phyloP scores from a whole-genome alignment of 768 basidiomycete species.

The Calocybe gangraenosa region DNA sequence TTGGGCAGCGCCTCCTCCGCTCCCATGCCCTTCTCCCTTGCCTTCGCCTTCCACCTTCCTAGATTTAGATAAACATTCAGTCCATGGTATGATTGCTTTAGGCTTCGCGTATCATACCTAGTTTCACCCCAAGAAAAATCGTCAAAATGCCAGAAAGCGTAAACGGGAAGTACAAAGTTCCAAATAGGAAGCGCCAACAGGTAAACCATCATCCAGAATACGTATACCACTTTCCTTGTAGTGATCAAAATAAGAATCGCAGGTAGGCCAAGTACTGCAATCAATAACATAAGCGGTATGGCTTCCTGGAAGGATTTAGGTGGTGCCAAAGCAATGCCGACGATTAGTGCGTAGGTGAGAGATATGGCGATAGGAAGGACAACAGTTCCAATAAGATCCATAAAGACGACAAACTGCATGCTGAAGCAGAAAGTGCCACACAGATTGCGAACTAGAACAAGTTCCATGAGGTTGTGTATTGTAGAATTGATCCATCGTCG shows the following conservation, averaged over 20 bases:
- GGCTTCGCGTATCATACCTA: conserved; percentile 52
- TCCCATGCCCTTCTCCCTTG: conserved; percentile 75
- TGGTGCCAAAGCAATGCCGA: conserved; percentile 74
- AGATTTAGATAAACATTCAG: conserved; percentile 17
- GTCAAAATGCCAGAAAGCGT: conserved; percentile 99
- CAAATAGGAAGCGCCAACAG: conserved; percentile 89
- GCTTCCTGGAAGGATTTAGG: conserved; percentile 87
- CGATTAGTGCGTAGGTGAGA: conserved; percentile 85
- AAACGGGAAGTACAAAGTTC: conserved; percentile 92
- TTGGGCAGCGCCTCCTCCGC: conserved; percentile 46
- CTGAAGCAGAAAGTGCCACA: conserved; percentile 99
- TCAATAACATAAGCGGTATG: conserved; percentile 86
- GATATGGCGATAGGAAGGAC: conserved; percentile 92
- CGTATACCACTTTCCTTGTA: conserved; percentile 91
- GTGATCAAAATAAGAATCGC: conserved; percentile 91
- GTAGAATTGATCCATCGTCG: conserved; percentile 99
- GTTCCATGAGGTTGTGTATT: conserved; percentile 98
- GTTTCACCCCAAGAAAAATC: conserved; percentile 99
- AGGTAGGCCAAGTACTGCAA: conserved; percentile 90
- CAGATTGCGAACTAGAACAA: conserved; percentile 92
- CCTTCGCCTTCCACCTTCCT: conserved; percentile 95
- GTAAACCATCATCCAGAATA: conserved; percentile 98
- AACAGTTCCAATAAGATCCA: conserved; percentile 90
- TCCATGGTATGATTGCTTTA: background rate
- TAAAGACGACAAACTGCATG: conserved; percentile 99